phyloP scores from a whole-genome alignment of 192 early-diverging fungal genomes.

The Funneliformis geosporum region DNA sequence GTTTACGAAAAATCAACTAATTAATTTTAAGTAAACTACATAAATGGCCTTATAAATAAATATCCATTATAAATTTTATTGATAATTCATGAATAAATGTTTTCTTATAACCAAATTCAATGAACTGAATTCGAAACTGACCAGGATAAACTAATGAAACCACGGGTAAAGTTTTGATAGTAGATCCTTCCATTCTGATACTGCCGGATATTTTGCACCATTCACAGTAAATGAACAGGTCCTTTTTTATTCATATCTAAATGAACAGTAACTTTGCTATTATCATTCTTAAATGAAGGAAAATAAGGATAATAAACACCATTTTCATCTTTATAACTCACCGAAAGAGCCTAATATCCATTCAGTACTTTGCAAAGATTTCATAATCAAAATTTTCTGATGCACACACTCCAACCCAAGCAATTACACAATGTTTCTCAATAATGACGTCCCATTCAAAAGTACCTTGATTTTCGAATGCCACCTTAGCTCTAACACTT shows the following conservation, averaged over 20 bases:
- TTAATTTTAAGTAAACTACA: too few species aligned
- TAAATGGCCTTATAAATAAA: too few species aligned
- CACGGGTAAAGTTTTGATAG: conserved; percentile 27
- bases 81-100: too few species aligned
- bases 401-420: conserved; percentile 1
- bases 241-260: conserved; percentile 22
- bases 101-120: too few species aligned
- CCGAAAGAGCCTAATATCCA: not conserved
- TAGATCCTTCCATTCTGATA: not conserved
- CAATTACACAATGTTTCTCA: not conserved
- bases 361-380: not conserved
- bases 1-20: too few species aligned
- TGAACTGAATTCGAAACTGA: not conserved
- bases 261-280: conserved; percentile 6
- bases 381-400: conserved; percentile 3
- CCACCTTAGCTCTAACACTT: not conserved
- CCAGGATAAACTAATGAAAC: not conserved
- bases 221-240: conserved; percentile 20
- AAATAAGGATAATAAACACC: not conserved
- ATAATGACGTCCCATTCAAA: conserved; percentile 26
- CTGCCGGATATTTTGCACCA: not conserved
- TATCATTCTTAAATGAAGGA: not conserved
- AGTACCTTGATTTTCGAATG: not conserved
- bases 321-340: not conserved
- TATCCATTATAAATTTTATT: too few species aligned